Percentiles rank a stretch among this genome's conserved stretches.
Evolutionary conservation across 139 green algal genomes (phyloP).

Genomic region (Picochlorum sp.): DNA sequence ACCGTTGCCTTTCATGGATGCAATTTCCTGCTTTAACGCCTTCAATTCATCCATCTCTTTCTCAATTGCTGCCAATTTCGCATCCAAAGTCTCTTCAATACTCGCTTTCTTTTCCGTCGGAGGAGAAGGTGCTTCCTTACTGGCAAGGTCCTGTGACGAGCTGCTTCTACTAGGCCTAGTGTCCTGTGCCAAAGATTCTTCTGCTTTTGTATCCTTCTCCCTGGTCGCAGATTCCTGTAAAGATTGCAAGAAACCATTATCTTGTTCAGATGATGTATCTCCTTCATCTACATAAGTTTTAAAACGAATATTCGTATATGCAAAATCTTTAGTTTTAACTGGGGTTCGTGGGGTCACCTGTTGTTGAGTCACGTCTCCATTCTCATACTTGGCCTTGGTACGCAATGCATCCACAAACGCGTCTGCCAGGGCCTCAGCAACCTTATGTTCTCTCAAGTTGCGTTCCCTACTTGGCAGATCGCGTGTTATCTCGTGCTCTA

Average conservation of each 20-base stretch:
- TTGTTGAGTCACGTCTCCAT: background rate
- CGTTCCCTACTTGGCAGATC: too few relatives aligned
- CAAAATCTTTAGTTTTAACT: conserved; percentile 7
- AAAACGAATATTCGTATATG: conserved; percentile 5
- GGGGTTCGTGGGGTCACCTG: background rate
- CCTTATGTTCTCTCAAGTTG: background rate
- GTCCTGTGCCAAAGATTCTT: too few relatives aligned
- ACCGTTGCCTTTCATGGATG: background rate
- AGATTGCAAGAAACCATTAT: background rate
- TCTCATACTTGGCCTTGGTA: background rate
- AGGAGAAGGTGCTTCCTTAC: too few relatives aligned
- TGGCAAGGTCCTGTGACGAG: too few relatives aligned
- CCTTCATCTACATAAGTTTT: background rate
- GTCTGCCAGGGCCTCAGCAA: background rate
- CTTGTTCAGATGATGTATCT: background rate
- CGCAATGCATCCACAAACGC: background rate
- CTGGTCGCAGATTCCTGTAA: background rate
- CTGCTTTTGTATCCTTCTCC: background rate
- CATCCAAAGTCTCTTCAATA: too few relatives aligned
- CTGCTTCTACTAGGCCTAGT: too few relatives aligned
- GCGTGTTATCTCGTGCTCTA: too few relatives aligned
- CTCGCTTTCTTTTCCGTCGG: too few relatives aligned
- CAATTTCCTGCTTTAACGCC: background rate
- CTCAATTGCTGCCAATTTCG: background rate
- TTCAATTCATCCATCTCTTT: background rate